These are phyloP conservation scores for Cystobasidium pallidum DNA, from an alignment of 1,284 basidiomycete species.

Conservation along the genomic window DNA sequence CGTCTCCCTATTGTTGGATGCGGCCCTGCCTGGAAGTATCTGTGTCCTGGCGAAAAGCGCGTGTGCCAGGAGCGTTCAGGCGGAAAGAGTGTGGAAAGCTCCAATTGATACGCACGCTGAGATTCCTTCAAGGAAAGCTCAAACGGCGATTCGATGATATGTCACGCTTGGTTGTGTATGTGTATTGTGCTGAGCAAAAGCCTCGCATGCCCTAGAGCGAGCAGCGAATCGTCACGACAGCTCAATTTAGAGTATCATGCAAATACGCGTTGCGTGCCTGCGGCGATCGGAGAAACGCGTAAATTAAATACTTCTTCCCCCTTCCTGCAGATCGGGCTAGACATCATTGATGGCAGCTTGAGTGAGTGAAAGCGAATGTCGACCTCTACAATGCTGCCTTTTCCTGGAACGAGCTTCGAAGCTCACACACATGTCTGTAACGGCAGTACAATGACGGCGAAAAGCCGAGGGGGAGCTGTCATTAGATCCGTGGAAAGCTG, in stretches of 20 bases:
- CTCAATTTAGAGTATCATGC: background rate
- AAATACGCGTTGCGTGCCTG: conserved; percentile 6
- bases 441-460: too few species aligned
- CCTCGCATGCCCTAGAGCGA: conserved; percentile 13
- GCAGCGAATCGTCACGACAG: conserved; percentile 5
- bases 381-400: background rate
- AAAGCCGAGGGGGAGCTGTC: background rate
- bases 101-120: background rate
- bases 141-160: background rate
- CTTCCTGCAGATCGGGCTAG: background rate
- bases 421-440: too few species aligned
- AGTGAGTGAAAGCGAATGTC: background rate
- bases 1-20: conserved; percentile 23
- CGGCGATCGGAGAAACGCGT: conserved; percentile 12
- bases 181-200: conserved; percentile 25
- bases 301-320: background rate
- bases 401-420: background rate
- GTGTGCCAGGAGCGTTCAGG: background rate
- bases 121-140: conserved; percentile 15
- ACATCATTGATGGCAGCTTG: too few species aligned
- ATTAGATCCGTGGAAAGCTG: background rate
- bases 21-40: background rate
- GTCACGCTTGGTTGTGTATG: conserved; percentile 16
- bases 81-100: conserved; percentile 20
- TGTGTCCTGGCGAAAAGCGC: background rate